Percentiles rank a stretch among this genome's conserved stretches.
Evolutionary conservation across 2,329 filamentous ascomycete genomes (phyloP).

Genomic region (Hymenoscyphus fructigenus): DNA sequence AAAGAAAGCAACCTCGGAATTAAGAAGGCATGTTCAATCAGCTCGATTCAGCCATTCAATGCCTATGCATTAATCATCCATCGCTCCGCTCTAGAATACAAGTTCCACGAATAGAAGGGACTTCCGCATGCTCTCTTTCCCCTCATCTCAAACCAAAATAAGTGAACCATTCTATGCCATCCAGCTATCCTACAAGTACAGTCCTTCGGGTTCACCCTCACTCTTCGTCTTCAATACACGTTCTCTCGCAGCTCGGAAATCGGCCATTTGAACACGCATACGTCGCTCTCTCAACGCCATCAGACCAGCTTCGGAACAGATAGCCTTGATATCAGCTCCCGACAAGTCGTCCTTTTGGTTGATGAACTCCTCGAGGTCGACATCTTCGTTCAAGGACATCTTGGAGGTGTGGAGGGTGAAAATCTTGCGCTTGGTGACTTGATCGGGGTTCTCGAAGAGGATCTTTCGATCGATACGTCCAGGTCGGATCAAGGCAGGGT

Average conservation of each 20-base stretch:
- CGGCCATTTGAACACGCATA: slow-evolving; percentile 98
- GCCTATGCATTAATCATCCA: background rate
- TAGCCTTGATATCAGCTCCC: slow-evolving; percentile 97
- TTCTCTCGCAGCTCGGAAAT: slow-evolving; percentile 90
- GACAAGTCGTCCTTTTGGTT: slow-evolving; percentile 97
- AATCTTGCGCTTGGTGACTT: slow-evolving; percentile 96
- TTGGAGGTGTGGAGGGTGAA: slow-evolving; percentile 97
- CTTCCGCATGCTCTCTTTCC: background rate
- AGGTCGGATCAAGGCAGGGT: slow-evolving; percentile 92
- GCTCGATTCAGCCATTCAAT: background rate
- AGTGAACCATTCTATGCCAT: background rate
- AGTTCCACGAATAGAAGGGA: slow-evolving; percentile 3
- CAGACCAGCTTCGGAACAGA: slow-evolving; percentile 94
- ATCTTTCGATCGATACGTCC: slow-evolving; percentile 99
- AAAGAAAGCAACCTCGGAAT: background rate
- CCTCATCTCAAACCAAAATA: slow-evolving; percentile 20
- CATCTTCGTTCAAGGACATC: slow-evolving; percentile 94
- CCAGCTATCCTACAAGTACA: slow-evolving; percentile 79
- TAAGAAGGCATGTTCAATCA: background rate
- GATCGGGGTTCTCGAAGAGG: slow-evolving; percentile 64
- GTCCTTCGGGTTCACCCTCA: slow-evolving; percentile 94
- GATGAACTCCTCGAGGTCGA: slow-evolving; percentile 98
- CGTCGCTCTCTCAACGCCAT: slow-evolving; percentile 90
- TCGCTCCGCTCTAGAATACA: slow-evolving; percentile 3
- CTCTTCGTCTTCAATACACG: slow-evolving; percentile 97